Evolutionary conservation across 352 stramenopile genomes (phyloP), one percentile per base, ranked within the genome.

Genomic region (Phytophthora brassicae): DNA sequence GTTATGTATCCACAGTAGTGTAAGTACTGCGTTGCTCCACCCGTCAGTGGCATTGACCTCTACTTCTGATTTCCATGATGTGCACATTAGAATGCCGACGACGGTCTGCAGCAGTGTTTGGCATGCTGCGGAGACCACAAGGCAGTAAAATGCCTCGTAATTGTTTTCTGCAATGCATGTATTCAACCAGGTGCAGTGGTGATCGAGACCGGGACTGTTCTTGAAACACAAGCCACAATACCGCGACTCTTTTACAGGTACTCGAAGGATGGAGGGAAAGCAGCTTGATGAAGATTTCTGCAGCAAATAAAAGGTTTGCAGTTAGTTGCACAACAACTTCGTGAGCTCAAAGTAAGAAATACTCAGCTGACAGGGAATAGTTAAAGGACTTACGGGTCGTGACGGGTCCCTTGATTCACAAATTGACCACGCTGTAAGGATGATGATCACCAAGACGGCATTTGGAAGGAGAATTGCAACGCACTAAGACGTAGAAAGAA

Each of bases 161-260:
- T 95, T 92, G 55, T 65, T 85, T 56, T 90, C 82, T 11, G 77
- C 84, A 44, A 95, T 93, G 65, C 86, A 93, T 6, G 86, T 95
- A 60, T 95, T 95, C 48, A 95, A 72, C 84, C 86, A 95, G 17
- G 86, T 92, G 70, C 86, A 95, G 62, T 95, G 86, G 59, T 95
- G 86, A 44, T 95, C 86, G 6, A 95, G 69, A 0, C 84, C 81
- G 8, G 81, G 79, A 26, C 83, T 93, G 49, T 74, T 90, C 58
- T 96, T 96, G 67, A 77, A 86, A 69, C 87, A 94, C 11, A 91
- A 72, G 13, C 81, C 88, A 68, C 85, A 96, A 64, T 95, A 95
- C 1, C 88, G 76, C 12, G 70, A 82, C 53, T 79, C 75, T 55
- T 94, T 91, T 16, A 57, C 36, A 2, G 86, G 82, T 35, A 88